Evolutionary conservation across 257 asterid species (phyloP).

Genomic region (Gardenia jasminoides): DNA sequence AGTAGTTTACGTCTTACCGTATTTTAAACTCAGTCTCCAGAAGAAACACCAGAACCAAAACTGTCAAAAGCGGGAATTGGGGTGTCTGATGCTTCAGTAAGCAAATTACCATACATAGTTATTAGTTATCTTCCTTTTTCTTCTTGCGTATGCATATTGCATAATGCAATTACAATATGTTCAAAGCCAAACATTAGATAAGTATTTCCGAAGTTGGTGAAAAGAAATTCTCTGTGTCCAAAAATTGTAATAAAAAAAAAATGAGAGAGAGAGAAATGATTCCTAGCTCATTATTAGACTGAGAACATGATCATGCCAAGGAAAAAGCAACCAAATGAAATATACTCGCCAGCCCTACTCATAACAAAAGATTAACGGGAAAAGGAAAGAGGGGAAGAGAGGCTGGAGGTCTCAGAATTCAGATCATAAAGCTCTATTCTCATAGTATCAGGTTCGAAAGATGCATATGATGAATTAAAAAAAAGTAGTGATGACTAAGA

Average conservation of each 20-base stretch:
- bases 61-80: not conserved
- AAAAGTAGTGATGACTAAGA: not conserved
- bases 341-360: not conserved
- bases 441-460: not conserved
- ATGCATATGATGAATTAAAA: not conserved
- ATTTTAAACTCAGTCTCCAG: too few species aligned
- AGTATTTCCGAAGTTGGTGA: constrained; percentile 37
- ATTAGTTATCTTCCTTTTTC: not conserved
- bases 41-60: not conserved
- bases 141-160: not conserved
- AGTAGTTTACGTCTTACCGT: too few species aligned
- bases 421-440: not conserved
- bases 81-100: not conserved
- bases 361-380: not conserved
- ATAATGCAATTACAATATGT: too few species aligned
- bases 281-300: constrained; percentile 32
- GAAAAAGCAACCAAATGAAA: not conserved
- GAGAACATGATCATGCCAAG: constrained; percentile 14
- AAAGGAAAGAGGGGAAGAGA: too few species aligned
- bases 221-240: constrained; percentile 10
- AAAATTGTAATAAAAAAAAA: too few species aligned
- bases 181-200: not conserved
- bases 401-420: not conserved
- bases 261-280: not conserved
- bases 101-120: not conserved